These are phyloP conservation scores for Phytophthora boehmeriae DNA, from an alignment of 352 stramenopile genomes.

Conservation along the genomic window DNA sequence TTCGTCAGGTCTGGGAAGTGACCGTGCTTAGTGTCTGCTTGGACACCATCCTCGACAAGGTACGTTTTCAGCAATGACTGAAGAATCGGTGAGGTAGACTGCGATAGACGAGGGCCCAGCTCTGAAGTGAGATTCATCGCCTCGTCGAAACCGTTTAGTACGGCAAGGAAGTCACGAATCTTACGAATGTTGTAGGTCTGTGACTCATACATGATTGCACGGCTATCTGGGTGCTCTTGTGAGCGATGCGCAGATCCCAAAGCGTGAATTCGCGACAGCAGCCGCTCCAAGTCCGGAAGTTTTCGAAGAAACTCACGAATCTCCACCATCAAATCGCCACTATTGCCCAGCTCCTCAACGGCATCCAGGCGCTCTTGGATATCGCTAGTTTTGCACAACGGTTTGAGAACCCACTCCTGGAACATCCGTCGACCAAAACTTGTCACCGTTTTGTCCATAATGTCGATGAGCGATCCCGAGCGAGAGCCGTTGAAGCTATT, in stretches of 20 bases:
- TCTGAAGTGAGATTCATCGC: slow-evolving; percentile 85
- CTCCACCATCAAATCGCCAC: slow-evolving; percentile 75
- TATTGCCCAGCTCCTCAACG: slow-evolving; percentile 93
- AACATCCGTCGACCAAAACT: slow-evolving; percentile 96
- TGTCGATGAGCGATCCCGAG: slow-evolving; percentile 92
- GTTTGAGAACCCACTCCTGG: slow-evolving; percentile 96
- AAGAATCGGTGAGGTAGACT: slow-evolving; percentile 63
- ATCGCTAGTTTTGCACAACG: slow-evolving; percentile 93
- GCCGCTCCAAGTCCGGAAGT: slow-evolving; percentile 95
- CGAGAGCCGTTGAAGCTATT: slow-evolving; percentile 92
- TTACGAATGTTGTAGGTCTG: slow-evolving; percentile 98
- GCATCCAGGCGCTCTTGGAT: slow-evolving; percentile 97
- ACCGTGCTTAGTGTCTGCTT: slow-evolving; percentile 35
- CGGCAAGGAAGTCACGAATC: slow-evolving; percentile 92
- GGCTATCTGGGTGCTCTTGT: slow-evolving; percentile 93
- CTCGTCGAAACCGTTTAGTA: slow-evolving; percentile 91
- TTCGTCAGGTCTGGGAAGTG: slow-evolving; percentile 92
- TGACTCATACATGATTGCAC: slow-evolving; percentile 98
- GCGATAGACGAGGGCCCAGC: slow-evolving; percentile 73
- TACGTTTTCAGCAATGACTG: slow-evolving; percentile 59
- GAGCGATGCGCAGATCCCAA: slow-evolving; percentile 90
- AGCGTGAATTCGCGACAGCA: slow-evolving; percentile 96
- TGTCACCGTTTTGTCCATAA: slow-evolving; percentile 91
- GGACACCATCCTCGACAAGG: slow-evolving; percentile 19
- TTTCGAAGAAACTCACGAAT: slow-evolving; percentile 87